Conservation (phyloP, 2,329 filamentous ascomycete genomes). For the Raffaelea ambrosiae region DNA sequence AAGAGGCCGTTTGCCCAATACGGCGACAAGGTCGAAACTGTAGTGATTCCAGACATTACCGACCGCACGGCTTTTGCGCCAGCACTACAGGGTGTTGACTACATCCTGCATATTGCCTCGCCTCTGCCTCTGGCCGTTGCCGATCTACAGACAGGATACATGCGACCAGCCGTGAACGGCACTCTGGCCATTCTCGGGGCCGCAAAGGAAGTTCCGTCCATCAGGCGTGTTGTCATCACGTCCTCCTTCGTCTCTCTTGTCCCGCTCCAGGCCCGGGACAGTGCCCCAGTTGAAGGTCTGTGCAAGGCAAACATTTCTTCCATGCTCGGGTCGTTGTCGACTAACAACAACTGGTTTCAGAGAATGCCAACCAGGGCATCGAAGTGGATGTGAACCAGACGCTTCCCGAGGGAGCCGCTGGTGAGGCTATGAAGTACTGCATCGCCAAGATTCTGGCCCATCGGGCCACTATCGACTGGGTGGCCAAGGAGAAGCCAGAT, state of each 20-base stretch:
- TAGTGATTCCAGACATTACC: constrained; percentile 2
- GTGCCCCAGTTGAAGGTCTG: neutral
- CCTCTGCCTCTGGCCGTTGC: neutral
- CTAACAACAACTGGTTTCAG: too few relatives aligned
- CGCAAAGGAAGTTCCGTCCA: neutral
- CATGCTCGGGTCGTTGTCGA: neutral
- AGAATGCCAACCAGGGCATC: neutral
- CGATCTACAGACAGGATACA: constrained; percentile 11
- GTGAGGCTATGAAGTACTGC: constrained; percentile 18
- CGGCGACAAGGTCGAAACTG: neutral
- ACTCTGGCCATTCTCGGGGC: constrained; percentile 11
- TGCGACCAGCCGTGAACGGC: constrained; percentile 17
- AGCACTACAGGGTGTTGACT: neutral
- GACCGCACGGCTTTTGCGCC: neutral
- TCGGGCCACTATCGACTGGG: constrained; percentile 7
- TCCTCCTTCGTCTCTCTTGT: constrained; percentile 1
- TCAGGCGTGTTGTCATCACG: constrained; percentile 4
- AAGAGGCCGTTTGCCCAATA: neutral
- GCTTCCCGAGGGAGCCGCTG: constrained; percentile 6
- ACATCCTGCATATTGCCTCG: constrained; percentile 5
- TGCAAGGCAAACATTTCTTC: neutral
- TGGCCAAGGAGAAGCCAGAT: constrained; percentile 2
- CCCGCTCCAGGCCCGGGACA: neutral
- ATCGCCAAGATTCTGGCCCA: constrained; percentile 16
- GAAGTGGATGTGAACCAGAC: neutral